Evolutionary conservation across 2,329 filamentous ascomycete species (phyloP).

Genomic region (Aspergillus aculeatus): DNA sequence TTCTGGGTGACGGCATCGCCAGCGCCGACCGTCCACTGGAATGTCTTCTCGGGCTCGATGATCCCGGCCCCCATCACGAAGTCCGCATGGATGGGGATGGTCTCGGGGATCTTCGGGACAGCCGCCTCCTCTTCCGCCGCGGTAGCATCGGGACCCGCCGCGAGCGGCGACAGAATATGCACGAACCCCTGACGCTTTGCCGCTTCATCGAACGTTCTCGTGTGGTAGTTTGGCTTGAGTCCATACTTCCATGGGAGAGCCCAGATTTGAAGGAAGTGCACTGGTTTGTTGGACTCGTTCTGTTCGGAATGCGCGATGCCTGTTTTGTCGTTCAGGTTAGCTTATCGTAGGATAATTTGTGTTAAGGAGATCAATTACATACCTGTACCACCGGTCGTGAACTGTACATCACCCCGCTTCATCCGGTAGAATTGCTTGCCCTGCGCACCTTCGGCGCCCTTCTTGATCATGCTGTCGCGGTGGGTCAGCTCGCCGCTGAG

Average conservation of each 20-base stretch:
- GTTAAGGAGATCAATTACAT: constrained; percentile 26
- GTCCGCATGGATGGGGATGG: constrained; percentile 82
- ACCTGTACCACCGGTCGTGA: constrained; percentile 80
- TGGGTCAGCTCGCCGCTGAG: constrained; percentile 84
- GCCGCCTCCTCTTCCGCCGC: constrained; percentile 63
- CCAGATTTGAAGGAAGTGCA: constrained; percentile 90
- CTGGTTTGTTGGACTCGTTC: constrained; percentile 70
- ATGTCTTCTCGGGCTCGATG: constrained; percentile 62
- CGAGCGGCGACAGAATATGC: constrained; percentile 72
- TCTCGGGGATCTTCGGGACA: constrained; percentile 60
- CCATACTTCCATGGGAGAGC: constrained; percentile 73
- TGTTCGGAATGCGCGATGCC: constrained; percentile 78
- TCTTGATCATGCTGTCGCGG: constrained; percentile 78
- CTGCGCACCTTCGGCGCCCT: constrained; percentile 60
- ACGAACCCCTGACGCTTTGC: constrained; percentile 70
- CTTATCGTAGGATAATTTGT: neutral
- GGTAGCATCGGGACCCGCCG: constrained; percentile 63
- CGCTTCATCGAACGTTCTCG: constrained; percentile 68
- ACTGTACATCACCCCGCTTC: constrained; percentile 79
- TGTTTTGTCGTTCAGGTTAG: constrained; percentile 10
- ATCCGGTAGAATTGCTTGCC: constrained; percentile 67
- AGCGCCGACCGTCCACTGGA: constrained; percentile 71
- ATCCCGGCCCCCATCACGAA: constrained; percentile 79
- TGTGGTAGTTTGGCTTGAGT: constrained; percentile 74
- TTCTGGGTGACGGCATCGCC: constrained; percentile 36